phyloP scores from a whole-genome alignment of 2,329 filamentous ascomycete species.

The Aspergillus neoniger region DNA sequence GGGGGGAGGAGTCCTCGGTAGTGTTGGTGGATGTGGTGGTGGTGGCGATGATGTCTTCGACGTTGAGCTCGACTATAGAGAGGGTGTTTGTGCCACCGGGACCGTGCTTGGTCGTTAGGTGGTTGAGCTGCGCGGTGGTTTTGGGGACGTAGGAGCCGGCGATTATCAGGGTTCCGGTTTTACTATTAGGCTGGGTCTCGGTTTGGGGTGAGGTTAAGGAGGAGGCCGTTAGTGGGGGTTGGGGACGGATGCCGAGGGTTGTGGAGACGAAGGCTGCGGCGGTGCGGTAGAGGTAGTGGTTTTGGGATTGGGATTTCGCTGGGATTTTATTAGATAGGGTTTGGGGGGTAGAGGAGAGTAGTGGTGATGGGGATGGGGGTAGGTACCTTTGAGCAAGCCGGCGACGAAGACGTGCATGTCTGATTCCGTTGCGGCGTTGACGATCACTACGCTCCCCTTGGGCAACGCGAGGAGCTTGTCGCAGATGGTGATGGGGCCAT shows the following conservation, averaged over 20 bases:
- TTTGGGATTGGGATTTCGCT: constrained; percentile 22
- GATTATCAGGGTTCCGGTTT: constrained; percentile 55
- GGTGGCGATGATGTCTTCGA: constrained; percentile 50
- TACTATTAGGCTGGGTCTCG: constrained; percentile 10
- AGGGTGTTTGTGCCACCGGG: constrained; percentile 37
- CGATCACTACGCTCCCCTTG: constrained; percentile 49
- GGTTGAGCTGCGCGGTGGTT: constrained; percentile 57
- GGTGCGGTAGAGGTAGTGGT: constrained; percentile 50
- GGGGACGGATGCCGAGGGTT: constrained; percentile 55
- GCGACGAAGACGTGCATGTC: constrained; percentile 59
- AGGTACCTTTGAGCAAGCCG: constrained; percentile 46
- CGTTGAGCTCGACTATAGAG: constrained; percentile 51
- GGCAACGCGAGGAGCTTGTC: constrained; percentile 42
- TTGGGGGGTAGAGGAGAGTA: background rate
- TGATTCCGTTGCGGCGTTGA: constrained; percentile 56
- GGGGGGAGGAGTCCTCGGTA: too few species aligned
- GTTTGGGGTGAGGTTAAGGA: constrained; percentile 29
- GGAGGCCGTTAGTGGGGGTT: constrained; percentile 54
- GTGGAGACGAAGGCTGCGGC: constrained; percentile 53
- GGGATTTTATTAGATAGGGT: too few species aligned
- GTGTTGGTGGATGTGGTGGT: background rate
- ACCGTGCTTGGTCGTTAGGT: constrained; percentile 43
- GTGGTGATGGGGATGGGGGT: background rate
- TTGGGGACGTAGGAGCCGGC: constrained; percentile 62
- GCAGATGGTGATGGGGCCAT: constrained; percentile 48